phyloP scores from a whole-genome alignment of 2,329 filamentous ascomycete genomes.

The Ploettnerulaceae sp. region DNA sequence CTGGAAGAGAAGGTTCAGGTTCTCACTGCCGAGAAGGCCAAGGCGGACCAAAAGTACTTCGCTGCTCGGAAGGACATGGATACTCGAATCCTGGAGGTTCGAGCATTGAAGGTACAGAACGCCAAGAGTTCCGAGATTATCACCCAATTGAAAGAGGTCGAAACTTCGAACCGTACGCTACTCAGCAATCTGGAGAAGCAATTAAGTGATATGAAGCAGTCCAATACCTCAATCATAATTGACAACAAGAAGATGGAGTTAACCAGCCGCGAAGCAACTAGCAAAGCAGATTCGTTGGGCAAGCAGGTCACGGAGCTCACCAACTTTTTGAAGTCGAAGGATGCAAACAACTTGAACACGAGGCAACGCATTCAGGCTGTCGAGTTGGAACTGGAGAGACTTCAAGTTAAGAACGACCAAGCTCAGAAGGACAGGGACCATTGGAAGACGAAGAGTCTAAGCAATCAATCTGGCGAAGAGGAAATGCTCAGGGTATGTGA shows the following conservation, averaged over 20 bases:
- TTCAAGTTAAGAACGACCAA: constrained; percentile 72
- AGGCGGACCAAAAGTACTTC: constrained; percentile 97
- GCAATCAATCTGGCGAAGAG: constrained; percentile 76
- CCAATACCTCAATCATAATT: constrained; percentile 62
- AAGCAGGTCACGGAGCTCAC: constrained; percentile 74
- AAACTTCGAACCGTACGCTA: constrained; percentile 69
- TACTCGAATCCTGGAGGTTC: constrained; percentile 73
- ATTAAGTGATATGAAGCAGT: constrained; percentile 73
- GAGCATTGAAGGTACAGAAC: constrained; percentile 75
- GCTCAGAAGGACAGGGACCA: constrained; percentile 77
- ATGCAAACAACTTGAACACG: constrained; percentile 50
- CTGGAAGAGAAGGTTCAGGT: constrained; percentile 74
- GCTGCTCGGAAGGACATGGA: constrained; percentile 93
- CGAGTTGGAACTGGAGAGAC: constrained; percentile 73
- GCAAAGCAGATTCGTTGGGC: constrained; percentile 66
- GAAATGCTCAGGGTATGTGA: constrained; percentile 82
- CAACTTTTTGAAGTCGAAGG: constrained; percentile 68
- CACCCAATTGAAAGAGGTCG: constrained; percentile 84
- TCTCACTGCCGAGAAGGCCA: constrained; percentile 82
- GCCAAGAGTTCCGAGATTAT: constrained; percentile 91
- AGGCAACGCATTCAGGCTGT: constrained; percentile 56
- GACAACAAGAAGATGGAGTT: constrained; percentile 75
- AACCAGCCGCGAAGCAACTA: constrained; percentile 62
- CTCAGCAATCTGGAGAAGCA: constrained; percentile 89
- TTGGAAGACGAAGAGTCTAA: constrained; percentile 78